Evolutionary conservation across 2,329 filamentous ascomycete genomes (phyloP).

Genomic region (Thielaviopsis euricoi): DNA sequence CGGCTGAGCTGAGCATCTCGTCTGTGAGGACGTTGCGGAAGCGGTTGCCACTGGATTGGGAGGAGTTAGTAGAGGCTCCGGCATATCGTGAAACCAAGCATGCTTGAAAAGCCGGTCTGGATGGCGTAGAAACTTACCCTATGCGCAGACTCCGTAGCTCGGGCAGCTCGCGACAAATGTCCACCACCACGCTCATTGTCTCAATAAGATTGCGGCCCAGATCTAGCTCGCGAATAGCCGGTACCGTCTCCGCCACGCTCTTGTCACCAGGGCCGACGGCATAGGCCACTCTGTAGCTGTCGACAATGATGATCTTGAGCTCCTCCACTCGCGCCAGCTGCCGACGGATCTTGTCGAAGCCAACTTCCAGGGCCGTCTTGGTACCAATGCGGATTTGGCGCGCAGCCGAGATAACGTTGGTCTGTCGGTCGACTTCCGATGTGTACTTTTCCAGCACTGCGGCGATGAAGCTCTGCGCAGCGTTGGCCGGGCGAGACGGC

Average conservation of each 20-base stretch:
- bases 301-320: constrained; percentile 65
- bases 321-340: constrained; percentile 65
- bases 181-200: constrained; percentile 45
- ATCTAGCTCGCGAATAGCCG: constrained; percentile 62
- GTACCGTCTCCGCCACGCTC: constrained; percentile 35
- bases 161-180: constrained; percentile 56
- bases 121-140: constrained; percentile 4
- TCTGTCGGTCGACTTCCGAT: constrained; percentile 26
- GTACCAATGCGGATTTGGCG: constrained; percentile 49
- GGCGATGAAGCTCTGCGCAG: constrained; percentile 55
- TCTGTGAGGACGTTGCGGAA: constrained; percentile 31
- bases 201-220: constrained; percentile 72
- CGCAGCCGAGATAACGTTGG: constrained; percentile 14
- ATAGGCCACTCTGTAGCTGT: constrained; percentile 48
- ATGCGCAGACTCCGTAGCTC: constrained; percentile 39
- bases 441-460: constrained; percentile 77
- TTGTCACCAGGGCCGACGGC: constrained; percentile 20
- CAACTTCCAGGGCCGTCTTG: constrained; percentile 84
- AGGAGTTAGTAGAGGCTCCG: not conserved
- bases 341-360: constrained; percentile 79
- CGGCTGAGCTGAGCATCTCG: constrained; percentile 18
- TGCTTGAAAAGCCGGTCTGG: too few relatives aligned
- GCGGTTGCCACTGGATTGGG: constrained; percentile 59
- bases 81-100: not conserved
- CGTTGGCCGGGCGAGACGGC: constrained; percentile 53